Evolutionary conservation across 1,284 basidiomycete genomes (phyloP).

Genomic region (Moniliella sp.): DNA sequence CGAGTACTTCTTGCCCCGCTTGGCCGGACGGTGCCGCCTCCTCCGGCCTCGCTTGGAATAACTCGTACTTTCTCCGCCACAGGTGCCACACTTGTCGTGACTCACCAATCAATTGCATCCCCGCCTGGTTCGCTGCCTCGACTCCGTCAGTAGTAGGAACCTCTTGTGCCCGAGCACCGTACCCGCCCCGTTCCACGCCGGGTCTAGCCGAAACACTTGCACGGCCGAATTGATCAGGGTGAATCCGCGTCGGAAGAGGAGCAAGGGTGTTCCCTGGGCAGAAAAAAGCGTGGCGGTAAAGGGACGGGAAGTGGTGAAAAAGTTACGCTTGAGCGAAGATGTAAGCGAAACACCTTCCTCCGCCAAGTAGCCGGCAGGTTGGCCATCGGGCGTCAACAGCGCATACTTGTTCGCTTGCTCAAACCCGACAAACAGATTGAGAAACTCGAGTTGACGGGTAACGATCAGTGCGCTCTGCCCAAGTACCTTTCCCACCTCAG

Average conservation of each 20-base stretch:
- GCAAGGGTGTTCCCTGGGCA: conserved; percentile 47
- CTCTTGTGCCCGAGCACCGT: conserved; percentile 6
- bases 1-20: conserved; percentile 35
- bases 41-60: conserved; percentile 40
- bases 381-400: conserved; percentile 8
- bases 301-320: conserved; percentile 57
- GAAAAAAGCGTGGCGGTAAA: conserved; percentile 64
- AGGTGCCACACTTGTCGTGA: conserved; percentile 60
- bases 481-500: conserved; percentile 4
- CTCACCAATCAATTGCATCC: conserved; percentile 2
- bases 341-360: conserved; percentile 14
- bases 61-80: conserved; percentile 56
- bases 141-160: too few species aligned
- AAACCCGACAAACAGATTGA: conserved; percentile 20
- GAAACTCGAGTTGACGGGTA: conserved; percentile 16
- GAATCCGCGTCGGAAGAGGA: conserved; percentile 54
- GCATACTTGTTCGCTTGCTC: conserved; percentile 19
- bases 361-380: conserved; percentile 11
- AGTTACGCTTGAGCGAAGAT: conserved; percentile 48
- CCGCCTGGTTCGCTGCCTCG: too few species aligned
- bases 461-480: conserved; percentile 12
- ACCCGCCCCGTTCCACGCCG: conserved; percentile 28
- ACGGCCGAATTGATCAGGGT: conserved; percentile 67
- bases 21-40: too few species aligned
- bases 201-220: conserved; percentile 36